Base-by-base conservation (phyloP, 2,329 filamentous ascomycete genomes). In the Xylariaceae sp. region DNA sequence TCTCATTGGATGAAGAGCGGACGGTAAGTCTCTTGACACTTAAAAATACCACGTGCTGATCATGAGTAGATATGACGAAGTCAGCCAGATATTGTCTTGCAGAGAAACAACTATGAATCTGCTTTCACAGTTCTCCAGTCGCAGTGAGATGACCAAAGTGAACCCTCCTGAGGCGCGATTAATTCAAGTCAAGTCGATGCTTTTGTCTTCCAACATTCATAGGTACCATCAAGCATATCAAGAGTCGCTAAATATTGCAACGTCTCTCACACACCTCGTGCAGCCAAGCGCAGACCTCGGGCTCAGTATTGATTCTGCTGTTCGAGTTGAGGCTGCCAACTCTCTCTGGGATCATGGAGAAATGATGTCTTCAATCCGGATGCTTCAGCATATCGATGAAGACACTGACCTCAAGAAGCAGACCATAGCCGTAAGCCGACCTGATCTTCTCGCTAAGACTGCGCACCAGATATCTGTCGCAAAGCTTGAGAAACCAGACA, bases 261-360 rank as follows among this genome's bases (percentile, higher is more conserved):
- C 93, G 2, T 87, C 89, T 23, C 80, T 99, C n/a, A 90, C 87
- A 11, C 87, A 91, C 53, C 81, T 98, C 23, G 85, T 92, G n/a
- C 71, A 79, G 5, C 79, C 87, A 3, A 95, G 90, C 69, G 81
- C 83, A 58, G 79, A 84, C 0, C 74, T 91, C n/a, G 91, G 89
- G 0, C 76, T 98, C 2, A 84, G 87, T 55, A 85, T 97, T 40
- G 89, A 92, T 68, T 90, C 87, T 11, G 87, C 87, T 11, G 85
- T 92, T 34, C 87, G 88, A 62, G 84, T 94, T 51, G 95, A 98
- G 72, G 85, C 91, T 6, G 93, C 96, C 9, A 92, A 90, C 67
- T 92, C 96, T 6, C 78, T 99, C 1, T 99, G 95, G 94, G 92
- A 96, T 61, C 90, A 96, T 70, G 92, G 92, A 11, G 94, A 99